phyloP scores from a whole-genome alignment of 768 basidiomycete species.

The Suillus plorans region DNA sequence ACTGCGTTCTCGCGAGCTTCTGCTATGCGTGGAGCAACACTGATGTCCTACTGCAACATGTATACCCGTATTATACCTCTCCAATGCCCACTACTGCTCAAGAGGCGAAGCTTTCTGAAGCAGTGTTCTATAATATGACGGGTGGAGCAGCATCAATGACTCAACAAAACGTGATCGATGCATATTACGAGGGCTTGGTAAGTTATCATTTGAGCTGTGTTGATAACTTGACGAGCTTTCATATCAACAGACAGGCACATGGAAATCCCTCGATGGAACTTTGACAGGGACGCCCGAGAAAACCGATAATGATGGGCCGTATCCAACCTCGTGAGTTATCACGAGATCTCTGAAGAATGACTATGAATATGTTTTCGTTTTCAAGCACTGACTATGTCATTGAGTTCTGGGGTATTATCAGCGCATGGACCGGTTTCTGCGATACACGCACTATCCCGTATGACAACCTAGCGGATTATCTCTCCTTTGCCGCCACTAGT shows the following conservation, averaged over 20 bases:
- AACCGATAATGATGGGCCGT: conserved; percentile 19
- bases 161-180: conserved; percentile 21
- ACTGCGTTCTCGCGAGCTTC: conserved; percentile 23
- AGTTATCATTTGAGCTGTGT: neutral
- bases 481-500: conserved; percentile 21
- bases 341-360: neutral
- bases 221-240: neutral
- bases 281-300: conserved; percentile 4
- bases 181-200: conserved; percentile 22
- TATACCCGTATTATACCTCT: conserved; percentile 13
- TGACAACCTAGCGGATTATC: conserved; percentile 22
- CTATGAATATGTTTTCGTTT: neutral
- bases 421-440: conserved; percentile 26
- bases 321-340: conserved; percentile 18
- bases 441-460: conserved; percentile 22
- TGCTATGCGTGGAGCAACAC: conserved; percentile 24
- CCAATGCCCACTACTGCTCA: conserved; percentile 12
- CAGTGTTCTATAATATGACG: conserved; percentile 21
- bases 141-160: conserved; percentile 18
- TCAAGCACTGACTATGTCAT: conserved; percentile 19
- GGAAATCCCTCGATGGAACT: conserved; percentile 8
- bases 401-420: conserved; percentile 21
- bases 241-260: conserved; percentile 17
- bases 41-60: conserved; percentile 17
- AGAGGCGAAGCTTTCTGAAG: conserved; percentile 16